These are phyloP conservation scores for Nicotiana benthamiana DNA, from an alignment of 257 asterid species.

Conservation along the genomic window DNA sequence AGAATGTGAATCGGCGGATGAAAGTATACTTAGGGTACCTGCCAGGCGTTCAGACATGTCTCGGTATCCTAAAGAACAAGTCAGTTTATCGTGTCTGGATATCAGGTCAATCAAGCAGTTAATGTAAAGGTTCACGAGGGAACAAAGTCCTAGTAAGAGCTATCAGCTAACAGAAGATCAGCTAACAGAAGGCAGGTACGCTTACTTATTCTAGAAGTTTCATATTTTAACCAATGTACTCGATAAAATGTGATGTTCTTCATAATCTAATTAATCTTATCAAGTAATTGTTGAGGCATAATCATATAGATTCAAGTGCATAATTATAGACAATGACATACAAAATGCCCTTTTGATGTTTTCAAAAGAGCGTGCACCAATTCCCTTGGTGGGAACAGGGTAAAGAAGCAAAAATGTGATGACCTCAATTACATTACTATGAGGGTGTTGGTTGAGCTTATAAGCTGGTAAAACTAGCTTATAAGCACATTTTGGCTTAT, in stretches of 20 bases:
- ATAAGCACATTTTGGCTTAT: no score
- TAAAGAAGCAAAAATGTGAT: not conserved
- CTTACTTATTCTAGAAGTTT: not conserved
- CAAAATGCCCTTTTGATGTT: not conserved
- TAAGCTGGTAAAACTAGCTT: no score
- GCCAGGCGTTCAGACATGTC: not conserved
- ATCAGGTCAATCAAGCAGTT: not conserved
- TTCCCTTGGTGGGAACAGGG: not conserved
- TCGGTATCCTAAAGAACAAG: not conserved
- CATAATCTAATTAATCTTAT: not conserved
- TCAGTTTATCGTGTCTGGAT: not conserved
- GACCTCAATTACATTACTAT: not conserved
- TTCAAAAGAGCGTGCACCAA: not conserved
- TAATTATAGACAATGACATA: not conserved
- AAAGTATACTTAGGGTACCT: not conserved
- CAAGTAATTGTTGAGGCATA: not conserved
- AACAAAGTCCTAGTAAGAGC: not conserved
- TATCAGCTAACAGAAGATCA: not conserved
- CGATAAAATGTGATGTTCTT: not conserved
- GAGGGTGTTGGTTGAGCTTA: no score
- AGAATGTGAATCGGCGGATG: not conserved
- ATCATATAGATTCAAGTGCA: not conserved
- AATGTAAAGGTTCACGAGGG: not conserved
- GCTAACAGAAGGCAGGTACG: not conserved
- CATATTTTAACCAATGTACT: not conserved